phyloP scores from a whole-genome alignment of 2,329 filamentous ascomycete genomes.

The Gyromitra esculenta region DNA sequence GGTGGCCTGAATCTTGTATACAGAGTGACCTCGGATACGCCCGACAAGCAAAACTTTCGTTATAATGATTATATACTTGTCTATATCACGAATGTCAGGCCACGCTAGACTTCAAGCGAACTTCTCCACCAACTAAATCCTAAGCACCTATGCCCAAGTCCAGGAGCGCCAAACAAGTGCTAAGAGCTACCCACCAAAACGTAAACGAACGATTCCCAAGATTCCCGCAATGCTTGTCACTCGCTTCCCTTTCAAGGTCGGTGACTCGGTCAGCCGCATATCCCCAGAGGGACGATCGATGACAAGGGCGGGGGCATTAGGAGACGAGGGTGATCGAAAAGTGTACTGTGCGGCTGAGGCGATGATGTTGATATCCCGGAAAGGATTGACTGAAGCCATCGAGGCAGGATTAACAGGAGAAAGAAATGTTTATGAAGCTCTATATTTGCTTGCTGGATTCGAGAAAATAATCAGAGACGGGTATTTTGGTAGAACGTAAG shows the following conservation, averaged over 20 bases:
- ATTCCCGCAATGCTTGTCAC: conserved; percentile 96
- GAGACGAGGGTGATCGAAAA: conserved; percentile 94
- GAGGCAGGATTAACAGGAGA: conserved; percentile 45
- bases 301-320: conserved; percentile 84
- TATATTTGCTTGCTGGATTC: conserved; percentile 12
- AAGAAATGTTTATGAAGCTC: neutral
- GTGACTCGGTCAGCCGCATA: conserved; percentile 82
- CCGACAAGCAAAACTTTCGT: conserved; percentile 93
- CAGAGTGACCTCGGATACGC: conserved; percentile 91
- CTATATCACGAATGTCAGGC: conserved; percentile 59
- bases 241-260: conserved; percentile 78
- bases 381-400: conserved; percentile 73
- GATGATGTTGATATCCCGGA: conserved; percentile 96
- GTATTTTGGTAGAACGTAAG: conserved; percentile 14
- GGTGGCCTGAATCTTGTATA: conserved; percentile 90
- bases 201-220: conserved; percentile 89
- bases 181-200: conserved; percentile 73
- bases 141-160: conserved; percentile 27
- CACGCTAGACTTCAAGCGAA: conserved; percentile 10
- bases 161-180: conserved; percentile 31
- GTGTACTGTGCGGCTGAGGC: conserved; percentile 91
- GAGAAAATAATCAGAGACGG: conserved; percentile 13
- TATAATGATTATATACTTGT: conserved; percentile 97
- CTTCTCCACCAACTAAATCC: conserved; percentile 26
- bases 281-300: conserved; percentile 94